A percentile compares a stretch with the other conserved stretches of the same genome.
phyloP scores from a whole-genome alignment of 78 protist genomes.

The Blattamonas nauphoetae region DNA sequence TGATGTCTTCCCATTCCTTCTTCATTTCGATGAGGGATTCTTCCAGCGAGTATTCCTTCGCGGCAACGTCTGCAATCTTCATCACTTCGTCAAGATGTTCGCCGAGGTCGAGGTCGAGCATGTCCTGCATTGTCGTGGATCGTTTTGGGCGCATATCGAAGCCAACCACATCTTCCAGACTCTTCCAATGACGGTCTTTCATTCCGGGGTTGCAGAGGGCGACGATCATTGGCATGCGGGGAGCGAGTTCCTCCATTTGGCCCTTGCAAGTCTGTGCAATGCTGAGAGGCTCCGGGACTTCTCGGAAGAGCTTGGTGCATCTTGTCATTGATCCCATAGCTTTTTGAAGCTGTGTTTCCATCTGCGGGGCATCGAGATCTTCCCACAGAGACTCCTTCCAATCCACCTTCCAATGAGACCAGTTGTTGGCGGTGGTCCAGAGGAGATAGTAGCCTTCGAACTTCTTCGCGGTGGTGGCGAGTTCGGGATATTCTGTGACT shows the following conservation, averaged over 20 bases:
- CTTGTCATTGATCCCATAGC: neutral
- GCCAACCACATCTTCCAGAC: constrained; percentile 24
- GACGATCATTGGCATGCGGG: constrained; percentile 58
- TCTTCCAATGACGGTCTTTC: constrained; percentile 70
- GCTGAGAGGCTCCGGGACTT: constrained; percentile 10
- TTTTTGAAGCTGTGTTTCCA: constrained; percentile 27
- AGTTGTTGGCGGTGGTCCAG: constrained; percentile 59
- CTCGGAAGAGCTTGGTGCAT: neutral
- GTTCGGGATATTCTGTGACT: constrained; percentile 34
- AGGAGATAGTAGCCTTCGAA: constrained; percentile 59
- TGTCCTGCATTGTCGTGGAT: neutral
- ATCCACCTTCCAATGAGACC: constrained; percentile 30
- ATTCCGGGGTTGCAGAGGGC: constrained; percentile 70
- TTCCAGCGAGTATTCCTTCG: constrained; percentile 53
- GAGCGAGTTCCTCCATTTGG: constrained; percentile 42
- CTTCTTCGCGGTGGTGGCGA: constrained; percentile 18
- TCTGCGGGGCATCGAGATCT: constrained; percentile 34
- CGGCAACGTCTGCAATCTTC: constrained; percentile 36
- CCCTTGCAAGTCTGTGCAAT: constrained; percentile 28
- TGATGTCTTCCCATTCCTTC: constrained; percentile 42
- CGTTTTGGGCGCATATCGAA: constrained; percentile 17
- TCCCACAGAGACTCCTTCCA: constrained; percentile 51
- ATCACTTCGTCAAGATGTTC: constrained; percentile 19
- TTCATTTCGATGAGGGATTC: constrained; percentile 52
- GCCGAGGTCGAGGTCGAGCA: constrained; percentile 24